Percentiles rank a stretch among this genome's conserved stretches.
Conservation (phyloP, 2,329 filamentous ascomycete species). For the Neofusicoccum sp. region DNA sequence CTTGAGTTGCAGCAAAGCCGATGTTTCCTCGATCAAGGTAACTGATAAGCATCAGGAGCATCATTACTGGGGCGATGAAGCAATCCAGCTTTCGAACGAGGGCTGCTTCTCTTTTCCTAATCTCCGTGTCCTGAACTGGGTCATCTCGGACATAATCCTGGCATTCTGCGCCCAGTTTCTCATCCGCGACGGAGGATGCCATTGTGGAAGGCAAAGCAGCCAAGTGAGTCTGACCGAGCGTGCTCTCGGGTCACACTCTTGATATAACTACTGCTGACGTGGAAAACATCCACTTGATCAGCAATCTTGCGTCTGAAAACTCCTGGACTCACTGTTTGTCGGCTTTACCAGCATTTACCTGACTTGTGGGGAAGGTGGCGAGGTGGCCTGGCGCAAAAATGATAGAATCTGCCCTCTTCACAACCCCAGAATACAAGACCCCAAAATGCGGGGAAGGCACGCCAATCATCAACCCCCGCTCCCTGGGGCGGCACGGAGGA, state of each 20-base stretch:
- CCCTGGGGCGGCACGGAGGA: background rate
- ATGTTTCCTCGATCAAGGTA: conserved; percentile 41
- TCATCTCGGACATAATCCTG: conserved; percentile 26
- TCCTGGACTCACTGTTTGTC: background rate
- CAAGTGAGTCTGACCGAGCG: background rate
- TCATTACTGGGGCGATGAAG: conserved; percentile 40
- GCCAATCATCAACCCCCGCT: background rate
- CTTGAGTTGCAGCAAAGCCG: conserved; percentile 38
- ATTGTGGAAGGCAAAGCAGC: background rate
- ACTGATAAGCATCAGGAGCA: conserved; percentile 38
- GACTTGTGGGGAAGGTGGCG: background rate
- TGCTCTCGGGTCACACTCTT: background rate
- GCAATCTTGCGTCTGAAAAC: background rate
- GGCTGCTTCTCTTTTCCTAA: conserved; percentile 31
- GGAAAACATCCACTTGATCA: background rate
- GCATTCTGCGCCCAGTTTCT: background rate
- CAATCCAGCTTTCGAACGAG: conserved; percentile 36
- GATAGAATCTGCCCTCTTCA: background rate
- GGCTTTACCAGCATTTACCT: too few relatives aligned
- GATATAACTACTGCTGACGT: background rate
- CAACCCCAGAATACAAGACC: background rate
- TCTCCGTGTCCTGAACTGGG: conserved; percentile 22
- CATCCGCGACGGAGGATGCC: background rate
- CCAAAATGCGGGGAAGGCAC: conserved; percentile 13
- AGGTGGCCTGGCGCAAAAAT: background rate